phyloP scores from a whole-genome alignment of 306 rosid genomes.

The Ammopiptanthus mongolicus region DNA sequence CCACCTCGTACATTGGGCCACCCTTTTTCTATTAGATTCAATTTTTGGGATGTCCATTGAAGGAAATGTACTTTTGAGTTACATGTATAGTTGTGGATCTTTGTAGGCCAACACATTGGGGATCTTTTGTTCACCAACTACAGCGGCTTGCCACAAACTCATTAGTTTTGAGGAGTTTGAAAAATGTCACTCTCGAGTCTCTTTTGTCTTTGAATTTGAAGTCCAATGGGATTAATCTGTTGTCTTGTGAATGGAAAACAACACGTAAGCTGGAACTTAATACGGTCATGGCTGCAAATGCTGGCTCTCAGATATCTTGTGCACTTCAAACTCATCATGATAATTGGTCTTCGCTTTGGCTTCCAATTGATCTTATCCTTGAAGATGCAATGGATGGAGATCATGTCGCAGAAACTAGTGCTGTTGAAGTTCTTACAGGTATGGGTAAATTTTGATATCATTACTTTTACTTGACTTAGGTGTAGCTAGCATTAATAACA shows the following conservation, averaged over 20 bases:
- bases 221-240: constrained; percentile 30
- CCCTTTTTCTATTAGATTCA: not conserved
- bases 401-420: constrained; percentile 73
- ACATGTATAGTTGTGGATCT: not conserved
- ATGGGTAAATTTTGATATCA: not conserved
- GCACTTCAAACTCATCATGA: constrained; percentile 58
- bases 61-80: not conserved
- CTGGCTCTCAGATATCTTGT: constrained; percentile 43
- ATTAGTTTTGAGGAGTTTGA: constrained; percentile 54
- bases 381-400: constrained; percentile 98
- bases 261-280: constrained; percentile 49
- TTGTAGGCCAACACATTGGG: constrained; percentile 79
- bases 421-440: constrained; percentile 50
- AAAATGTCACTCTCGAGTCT: constrained; percentile 49
- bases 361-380: constrained; percentile 87
- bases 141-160: constrained; percentile 59
- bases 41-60: not conserved
- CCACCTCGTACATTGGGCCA: too few relatives aligned
- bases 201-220: constrained; percentile 50
- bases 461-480: not conserved
- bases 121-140: constrained; percentile 44
- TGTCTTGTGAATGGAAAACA: constrained; percentile 56
- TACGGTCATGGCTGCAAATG: constrained; percentile 59
- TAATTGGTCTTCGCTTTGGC: constrained; percentile 69
- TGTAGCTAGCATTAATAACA: not conserved